These are phyloP conservation scores for Sclerotinia borealis DNA, from an alignment of 2,329 filamentous ascomycete genomes.

Conservation along the genomic window DNA sequence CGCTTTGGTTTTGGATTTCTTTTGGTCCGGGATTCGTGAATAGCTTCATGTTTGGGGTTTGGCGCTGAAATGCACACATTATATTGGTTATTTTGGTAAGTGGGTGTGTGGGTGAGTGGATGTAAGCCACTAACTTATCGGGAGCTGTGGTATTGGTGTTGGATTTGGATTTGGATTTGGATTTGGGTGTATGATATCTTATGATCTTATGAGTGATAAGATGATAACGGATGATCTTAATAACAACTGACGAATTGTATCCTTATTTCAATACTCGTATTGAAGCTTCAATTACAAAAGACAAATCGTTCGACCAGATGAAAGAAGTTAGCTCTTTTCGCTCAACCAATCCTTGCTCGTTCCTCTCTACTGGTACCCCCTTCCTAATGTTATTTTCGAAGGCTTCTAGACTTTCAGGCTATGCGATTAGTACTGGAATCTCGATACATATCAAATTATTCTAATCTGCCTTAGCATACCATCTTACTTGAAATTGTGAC, in stretches of 20 bases:
- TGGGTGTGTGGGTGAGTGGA: background rate
- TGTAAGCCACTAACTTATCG: slow-evolving; percentile 1
- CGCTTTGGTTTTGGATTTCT: no score
- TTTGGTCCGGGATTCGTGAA: no score
- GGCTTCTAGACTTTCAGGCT: background rate
- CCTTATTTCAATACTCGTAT: background rate
- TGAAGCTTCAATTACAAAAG: background rate
- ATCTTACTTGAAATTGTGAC: background rate
- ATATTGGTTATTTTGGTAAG: no score
- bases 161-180: background rate
- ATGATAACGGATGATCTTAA: background rate
- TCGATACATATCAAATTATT: background rate
- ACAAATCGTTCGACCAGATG: background rate
- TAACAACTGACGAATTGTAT: background rate
- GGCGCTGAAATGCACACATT: no score
- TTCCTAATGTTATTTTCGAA: background rate
- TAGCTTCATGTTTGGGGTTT: background rate
- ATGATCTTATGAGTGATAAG: background rate
- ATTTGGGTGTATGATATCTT: background rate
- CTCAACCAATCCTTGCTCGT: background rate
- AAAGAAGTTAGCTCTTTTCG: background rate
- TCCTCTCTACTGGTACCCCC: background rate
- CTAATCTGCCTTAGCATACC: background rate
- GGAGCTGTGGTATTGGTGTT: background rate
- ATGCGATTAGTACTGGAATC: background rate